Conservation (phyloP, 2,329 filamentous ascomycete genomes). For the Leptographium galeiforme region DNA sequence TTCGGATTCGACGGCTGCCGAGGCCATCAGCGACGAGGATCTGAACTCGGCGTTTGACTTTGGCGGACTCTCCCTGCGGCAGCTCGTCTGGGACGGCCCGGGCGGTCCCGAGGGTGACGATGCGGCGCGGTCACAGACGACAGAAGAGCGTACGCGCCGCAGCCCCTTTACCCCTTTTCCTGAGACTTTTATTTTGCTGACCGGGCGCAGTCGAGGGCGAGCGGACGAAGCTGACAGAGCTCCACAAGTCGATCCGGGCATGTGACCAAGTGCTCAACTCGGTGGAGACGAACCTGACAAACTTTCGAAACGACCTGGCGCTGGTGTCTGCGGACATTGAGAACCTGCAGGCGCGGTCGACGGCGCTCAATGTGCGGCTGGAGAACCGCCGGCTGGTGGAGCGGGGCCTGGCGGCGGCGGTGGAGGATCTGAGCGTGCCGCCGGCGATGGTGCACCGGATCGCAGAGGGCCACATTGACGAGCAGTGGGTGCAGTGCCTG, state of each 20-base stretch:
- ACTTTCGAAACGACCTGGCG: constrained; percentile 86
- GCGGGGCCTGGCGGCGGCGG: constrained; percentile 70
- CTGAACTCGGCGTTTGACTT: constrained; percentile 64
- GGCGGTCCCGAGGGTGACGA: constrained; percentile 26
- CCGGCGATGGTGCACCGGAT: constrained; percentile 76
- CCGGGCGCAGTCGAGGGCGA: constrained; percentile 54
- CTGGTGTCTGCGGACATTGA: constrained; percentile 92
- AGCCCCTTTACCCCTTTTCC: constrained; percentile 9
- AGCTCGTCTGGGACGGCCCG: constrained; percentile 1
- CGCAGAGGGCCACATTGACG: constrained; percentile 77
- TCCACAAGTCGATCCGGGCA: constrained; percentile 76
- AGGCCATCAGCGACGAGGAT: constrained; percentile 30
- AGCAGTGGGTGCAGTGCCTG: constrained; percentile 72
- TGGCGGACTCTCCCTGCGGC: constrained; percentile 56
- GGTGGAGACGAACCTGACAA: constrained; percentile 82
- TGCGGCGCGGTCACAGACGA: constrained; percentile 39
- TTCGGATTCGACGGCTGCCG: neutral
- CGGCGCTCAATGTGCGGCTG: constrained; percentile 67
- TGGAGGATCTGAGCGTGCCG: constrained; percentile 84
- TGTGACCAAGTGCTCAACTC: constrained; percentile 91
- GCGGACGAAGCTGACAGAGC: constrained; percentile 72
- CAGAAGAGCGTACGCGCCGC: constrained; percentile 51
- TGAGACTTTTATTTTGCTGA: constrained; percentile 2
- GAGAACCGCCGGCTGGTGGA: constrained; percentile 86
- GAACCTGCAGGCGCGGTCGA: constrained; percentile 74